Percentiles rank a stretch among this genome's conserved stretches.
These are phyloP conservation scores for Haematococcus lacustris DNA, from an alignment of 139 green algal genomes.

Conservation along the genomic window DNA sequence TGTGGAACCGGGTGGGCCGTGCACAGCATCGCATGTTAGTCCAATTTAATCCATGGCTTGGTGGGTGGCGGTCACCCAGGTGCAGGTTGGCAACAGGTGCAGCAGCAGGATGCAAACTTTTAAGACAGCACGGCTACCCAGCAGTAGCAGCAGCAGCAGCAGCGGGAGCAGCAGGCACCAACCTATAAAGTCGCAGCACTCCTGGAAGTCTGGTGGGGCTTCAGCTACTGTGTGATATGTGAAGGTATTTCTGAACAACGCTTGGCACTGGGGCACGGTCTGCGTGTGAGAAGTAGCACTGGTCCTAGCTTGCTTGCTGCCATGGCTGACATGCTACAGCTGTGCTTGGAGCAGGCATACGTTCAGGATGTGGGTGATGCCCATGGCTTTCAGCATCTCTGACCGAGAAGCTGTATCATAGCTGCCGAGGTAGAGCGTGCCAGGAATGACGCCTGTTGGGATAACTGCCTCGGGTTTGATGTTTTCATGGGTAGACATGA, in stretches of 20 bases:
- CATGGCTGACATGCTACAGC: neutral
- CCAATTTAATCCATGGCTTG: too few species aligned
- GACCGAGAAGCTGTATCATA: slow-evolving; percentile 83
- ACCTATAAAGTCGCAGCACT: slow-evolving; percentile 74
- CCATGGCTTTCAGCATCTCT: slow-evolving; percentile 78
- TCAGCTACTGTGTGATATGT: slow-evolving; percentile 65
- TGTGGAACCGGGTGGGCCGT: too few species aligned
- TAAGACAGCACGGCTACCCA: too few species aligned
- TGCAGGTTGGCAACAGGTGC: too few species aligned
- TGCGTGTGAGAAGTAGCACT: slow-evolving; percentile 25
- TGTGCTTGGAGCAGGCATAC: slow-evolving; percentile 28
- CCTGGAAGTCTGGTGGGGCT: slow-evolving; percentile 53
- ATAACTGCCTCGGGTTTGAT: slow-evolving; percentile 39
- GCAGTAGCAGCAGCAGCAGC: too few species aligned
- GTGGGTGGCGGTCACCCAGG: too few species aligned
- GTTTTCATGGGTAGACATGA: slow-evolving; percentile 33
- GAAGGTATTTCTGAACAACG: slow-evolving; percentile 89
- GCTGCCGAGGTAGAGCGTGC: slow-evolving; percentile 79
- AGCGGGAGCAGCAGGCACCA: too few species aligned
- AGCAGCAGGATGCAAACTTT: too few species aligned
- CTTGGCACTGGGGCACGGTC: slow-evolving; percentile 73
- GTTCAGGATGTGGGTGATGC: slow-evolving; percentile 81
- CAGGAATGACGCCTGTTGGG: slow-evolving; percentile 69
- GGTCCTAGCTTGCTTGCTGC: neutral
- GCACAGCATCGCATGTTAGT: too few species aligned